A percentile compares a stretch with the other conserved stretches of the same genome.
These are phyloP conservation scores for Waltiozyma sp. DNA, from an alignment of 1,139 yeast species.

Conservation along the genomic window DNA sequence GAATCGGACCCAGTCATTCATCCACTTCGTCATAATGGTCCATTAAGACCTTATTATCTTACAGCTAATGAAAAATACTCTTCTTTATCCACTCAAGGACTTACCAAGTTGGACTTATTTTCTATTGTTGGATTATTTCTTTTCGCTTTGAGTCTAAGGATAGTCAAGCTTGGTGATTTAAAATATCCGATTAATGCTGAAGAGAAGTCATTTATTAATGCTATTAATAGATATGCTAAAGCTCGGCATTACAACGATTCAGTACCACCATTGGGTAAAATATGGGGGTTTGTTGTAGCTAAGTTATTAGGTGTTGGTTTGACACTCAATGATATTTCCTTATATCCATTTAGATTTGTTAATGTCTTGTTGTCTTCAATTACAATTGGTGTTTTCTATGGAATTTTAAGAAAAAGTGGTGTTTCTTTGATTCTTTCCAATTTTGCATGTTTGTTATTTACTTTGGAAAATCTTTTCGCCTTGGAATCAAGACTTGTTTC, in stretches of 20 bases:
- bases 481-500: slow-evolving; percentile 40
- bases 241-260: slow-evolving; percentile 54
- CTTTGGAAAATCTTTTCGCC: slow-evolving; percentile 44
- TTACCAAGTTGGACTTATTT: not conserved
- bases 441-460: slow-evolving; percentile 33
- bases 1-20: not conserved
- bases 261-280: slow-evolving; percentile 51
- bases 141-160: not conserved
- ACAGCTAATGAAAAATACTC: not conserved
- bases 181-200: slow-evolving; percentile 37
- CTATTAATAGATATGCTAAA: slow-evolving; percentile 48
- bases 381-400: slow-evolving; percentile 35
- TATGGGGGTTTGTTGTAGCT: slow-evolving; percentile 36
- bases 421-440: slow-evolving; percentile 33
- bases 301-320: slow-evolving; percentile 31
- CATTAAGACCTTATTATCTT: not conserved
- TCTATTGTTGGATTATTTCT: not conserved
- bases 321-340: slow-evolving; percentile 24
- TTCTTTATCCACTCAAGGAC: not conserved
- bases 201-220: slow-evolving; percentile 60
- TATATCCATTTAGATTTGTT: slow-evolving; percentile 33
- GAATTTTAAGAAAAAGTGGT: slow-evolving; percentile 36
- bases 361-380: slow-evolving; percentile 42
- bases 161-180: not conserved
- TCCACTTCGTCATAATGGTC: not conserved